phyloP scores from a whole-genome alignment of 176 grass and related monocot species.

The Ensete ventricosum region DNA sequence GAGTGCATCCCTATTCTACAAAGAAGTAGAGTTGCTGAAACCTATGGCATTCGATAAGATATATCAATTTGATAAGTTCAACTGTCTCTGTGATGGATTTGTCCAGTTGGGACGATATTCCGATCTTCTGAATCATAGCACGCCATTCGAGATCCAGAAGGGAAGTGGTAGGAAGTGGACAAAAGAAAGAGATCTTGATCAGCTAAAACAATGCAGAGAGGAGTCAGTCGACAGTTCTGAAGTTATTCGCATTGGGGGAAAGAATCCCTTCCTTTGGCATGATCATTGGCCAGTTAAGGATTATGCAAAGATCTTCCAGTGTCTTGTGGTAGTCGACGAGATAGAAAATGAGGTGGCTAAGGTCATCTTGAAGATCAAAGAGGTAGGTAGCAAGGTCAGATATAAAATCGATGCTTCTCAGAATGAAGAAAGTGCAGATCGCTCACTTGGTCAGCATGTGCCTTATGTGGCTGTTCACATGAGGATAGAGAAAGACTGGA shows the following conservation, averaged over 20 bases:
- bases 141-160: slow-evolving; percentile 58
- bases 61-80: slow-evolving; percentile 84
- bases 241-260: slow-evolving; percentile 60
- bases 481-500: slow-evolving; percentile 99
- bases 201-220: slow-evolving; percentile 42
- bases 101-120: slow-evolving; percentile 75
- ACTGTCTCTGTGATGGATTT: slow-evolving; percentile 58
- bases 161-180: slow-evolving; percentile 94
- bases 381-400: slow-evolving; percentile 21
- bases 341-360: slow-evolving; percentile 75
- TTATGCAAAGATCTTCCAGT: slow-evolving; percentile 73
- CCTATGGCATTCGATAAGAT: slow-evolving; percentile 77
- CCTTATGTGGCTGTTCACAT: slow-evolving; percentile 43
- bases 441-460: slow-evolving; percentile 18
- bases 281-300: slow-evolving; percentile 89
- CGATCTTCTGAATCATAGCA: slow-evolving; percentile 47
- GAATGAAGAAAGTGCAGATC: slow-evolving; percentile 27
- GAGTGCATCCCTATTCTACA: slow-evolving; percentile 92
- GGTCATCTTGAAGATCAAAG: slow-evolving; percentile 45
- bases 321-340: slow-evolving; percentile 62
- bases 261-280: slow-evolving; percentile 92
- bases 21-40: slow-evolving; percentile 84
- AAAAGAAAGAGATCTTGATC: slow-evolving; percentile 53
- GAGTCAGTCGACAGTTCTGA: slow-evolving; percentile 38
- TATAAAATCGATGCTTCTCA: slow-evolving; percentile 31